Percentiles rank a stretch among this genome's conserved stretches.
Evolutionary conservation across 2,329 filamentous ascomycete genomes (phyloP).

Genomic region (Fonsecaea monophora): DNA sequence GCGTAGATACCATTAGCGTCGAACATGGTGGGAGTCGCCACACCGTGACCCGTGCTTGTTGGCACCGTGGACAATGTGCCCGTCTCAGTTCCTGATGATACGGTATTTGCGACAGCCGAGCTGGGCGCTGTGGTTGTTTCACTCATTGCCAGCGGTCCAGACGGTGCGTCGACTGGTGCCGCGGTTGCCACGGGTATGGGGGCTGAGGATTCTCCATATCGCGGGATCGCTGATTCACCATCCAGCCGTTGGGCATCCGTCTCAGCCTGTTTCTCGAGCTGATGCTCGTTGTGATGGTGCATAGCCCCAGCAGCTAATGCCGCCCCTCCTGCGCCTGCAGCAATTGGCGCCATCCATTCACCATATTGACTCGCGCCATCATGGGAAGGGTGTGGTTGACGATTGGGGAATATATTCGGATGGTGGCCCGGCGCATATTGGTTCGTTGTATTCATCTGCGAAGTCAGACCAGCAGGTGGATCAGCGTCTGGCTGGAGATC

Average conservation of each 20-base stretch:
- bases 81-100: constrained; percentile 33
- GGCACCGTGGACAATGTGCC: constrained; percentile 36
- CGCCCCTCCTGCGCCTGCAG: constrained; percentile 44
- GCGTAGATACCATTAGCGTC: constrained; percentile 31
- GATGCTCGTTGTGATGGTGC: constrained; percentile 34
- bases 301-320: constrained; percentile 25
- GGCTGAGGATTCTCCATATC: constrained; percentile 33
- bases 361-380: constrained; percentile 53
- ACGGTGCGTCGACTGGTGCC: constrained; percentile 35
- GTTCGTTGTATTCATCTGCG: constrained; percentile 14
- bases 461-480: constrained; percentile 1
- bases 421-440: constrained; percentile 33
- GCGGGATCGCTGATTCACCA: constrained; percentile 29
- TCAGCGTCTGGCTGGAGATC: constrained; percentile 30
- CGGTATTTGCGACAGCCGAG: constrained; percentile 31
- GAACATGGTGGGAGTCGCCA: constrained; percentile 22
- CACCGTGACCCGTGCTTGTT: constrained; percentile 31
- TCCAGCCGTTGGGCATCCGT: constrained; percentile 20
- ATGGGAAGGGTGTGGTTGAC: constrained; percentile 27
- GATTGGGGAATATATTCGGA: constrained; percentile 32
- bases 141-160: constrained; percentile 35
- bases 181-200: constrained; percentile 34
- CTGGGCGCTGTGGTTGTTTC: constrained; percentile 35
- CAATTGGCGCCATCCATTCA: constrained; percentile 61
- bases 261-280: constrained; percentile 26